Percentiles rank a stretch among this genome's conserved stretches.
These are phyloP conservation scores for Ophiostoma ulmi DNA, from an alignment of 2,329 filamentous ascomycete species.

Conservation along the genomic window DNA sequence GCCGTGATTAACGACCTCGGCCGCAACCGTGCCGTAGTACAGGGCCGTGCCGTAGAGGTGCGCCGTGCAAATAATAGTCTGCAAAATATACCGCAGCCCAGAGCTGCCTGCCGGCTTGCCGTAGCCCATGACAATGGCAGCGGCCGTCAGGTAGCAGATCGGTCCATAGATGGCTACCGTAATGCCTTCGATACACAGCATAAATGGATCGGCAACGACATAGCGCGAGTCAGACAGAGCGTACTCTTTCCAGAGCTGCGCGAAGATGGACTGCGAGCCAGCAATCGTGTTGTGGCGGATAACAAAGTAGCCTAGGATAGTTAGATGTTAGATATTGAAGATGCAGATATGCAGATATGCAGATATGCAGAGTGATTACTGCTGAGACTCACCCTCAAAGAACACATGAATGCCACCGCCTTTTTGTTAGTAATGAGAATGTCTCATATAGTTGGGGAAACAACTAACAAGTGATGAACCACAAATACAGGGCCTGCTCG, in stretches of 20 bases:
- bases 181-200: slow-evolving; percentile 80
- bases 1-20: slow-evolving; percentile 43
- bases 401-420: slow-evolving; percentile 68
- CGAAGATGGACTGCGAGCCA: slow-evolving; percentile 65
- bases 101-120: slow-evolving; percentile 31
- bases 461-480: slow-evolving; percentile 53
- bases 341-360: no score
- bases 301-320: slow-evolving; percentile 62
- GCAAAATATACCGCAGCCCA: slow-evolving; percentile 46
- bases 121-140: slow-evolving; percentile 39
- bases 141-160: slow-evolving; percentile 47
- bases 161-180: slow-evolving; percentile 64
- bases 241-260: slow-evolving; percentile 92
- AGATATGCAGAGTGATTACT: neutral
- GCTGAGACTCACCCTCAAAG: slow-evolving; percentile 76
- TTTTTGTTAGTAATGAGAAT: slow-evolving; percentile 30
- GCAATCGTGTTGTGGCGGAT: slow-evolving; percentile 62
- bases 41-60: slow-evolving; percentile 58
- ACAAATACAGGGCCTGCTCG: slow-evolving; percentile 44
- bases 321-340: no score
- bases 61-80: slow-evolving; percentile 47
- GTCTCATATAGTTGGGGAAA: neutral
- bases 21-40: slow-evolving; percentile 56
- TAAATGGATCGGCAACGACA: slow-evolving; percentile 73
- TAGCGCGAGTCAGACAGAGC: slow-evolving; percentile 82